These are phyloP conservation scores for Chlamydomonas applanata DNA, from an alignment of 139 green algal species.

Conservation along the genomic window DNA sequence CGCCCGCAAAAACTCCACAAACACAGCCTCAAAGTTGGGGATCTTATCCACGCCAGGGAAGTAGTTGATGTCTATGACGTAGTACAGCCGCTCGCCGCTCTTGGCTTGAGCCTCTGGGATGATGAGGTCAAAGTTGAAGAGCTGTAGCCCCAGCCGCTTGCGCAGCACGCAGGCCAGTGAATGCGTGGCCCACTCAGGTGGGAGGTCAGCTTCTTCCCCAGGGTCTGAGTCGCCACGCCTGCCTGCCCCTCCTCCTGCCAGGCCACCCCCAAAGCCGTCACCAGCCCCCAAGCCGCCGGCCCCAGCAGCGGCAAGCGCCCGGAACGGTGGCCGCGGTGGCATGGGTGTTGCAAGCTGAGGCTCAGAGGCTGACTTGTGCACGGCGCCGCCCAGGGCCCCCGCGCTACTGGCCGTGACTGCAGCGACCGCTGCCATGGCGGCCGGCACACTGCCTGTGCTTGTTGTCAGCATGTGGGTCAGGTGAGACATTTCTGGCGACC, in stretches of 20 bases:
- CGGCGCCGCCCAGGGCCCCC: too few relatives aligned
- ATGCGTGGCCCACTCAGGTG: constrained; percentile 72
- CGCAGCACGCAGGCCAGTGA: constrained; percentile 58
- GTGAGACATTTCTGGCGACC: neutral
- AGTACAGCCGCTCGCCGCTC: constrained; percentile 33
- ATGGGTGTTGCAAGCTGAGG: neutral
- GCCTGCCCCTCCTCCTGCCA: neutral
- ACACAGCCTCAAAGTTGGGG: constrained; percentile 47
- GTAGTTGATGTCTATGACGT: constrained; percentile 40
- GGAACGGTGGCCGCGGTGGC: neutral
- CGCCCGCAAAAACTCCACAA: constrained; percentile 45
- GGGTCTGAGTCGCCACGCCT: neutral
- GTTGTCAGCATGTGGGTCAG: too few relatives aligned
- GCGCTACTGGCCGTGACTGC: too few relatives aligned
- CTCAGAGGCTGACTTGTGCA: neutral
- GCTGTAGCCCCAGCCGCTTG: constrained; percentile 55
- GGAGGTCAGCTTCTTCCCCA: constrained; percentile 10
- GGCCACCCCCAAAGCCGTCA: too few relatives aligned
- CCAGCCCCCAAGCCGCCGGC: neutral
- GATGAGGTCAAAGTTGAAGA: constrained; percentile 92
- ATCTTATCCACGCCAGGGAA: constrained; percentile 57
- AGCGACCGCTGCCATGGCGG: too few relatives aligned
- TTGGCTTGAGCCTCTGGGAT: constrained; percentile 30
- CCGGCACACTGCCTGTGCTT: too few relatives aligned
- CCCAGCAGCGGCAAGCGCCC: neutral